Evolutionary conservation across 73 alveolate genomes (phyloP), one percentile per base, ranked within the genome.

Genomic region (Loxodes magnus): DNA sequence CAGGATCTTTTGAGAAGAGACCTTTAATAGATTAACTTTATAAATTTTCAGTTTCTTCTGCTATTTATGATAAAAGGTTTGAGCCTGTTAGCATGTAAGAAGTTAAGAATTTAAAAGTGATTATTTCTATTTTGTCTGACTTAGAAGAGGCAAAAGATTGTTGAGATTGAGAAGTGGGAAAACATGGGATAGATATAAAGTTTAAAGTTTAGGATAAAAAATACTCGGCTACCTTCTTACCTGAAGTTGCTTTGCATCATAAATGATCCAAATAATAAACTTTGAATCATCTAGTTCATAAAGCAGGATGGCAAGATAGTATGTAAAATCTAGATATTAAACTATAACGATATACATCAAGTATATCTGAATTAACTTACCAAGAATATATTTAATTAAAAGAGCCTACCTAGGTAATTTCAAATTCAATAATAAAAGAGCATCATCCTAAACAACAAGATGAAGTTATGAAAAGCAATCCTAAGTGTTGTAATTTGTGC

Each of bases 161-260:
- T 31, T 36, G 78, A 21, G 90, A 70, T 35, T 87, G 97, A 96
- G 88, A 41, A 27, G 86, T 91, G 12, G 97, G 98, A 2, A 75
- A 62, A 48, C 97, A 91, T 64, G 97, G 97, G 25, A 84, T 87
- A 21, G 93, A 84, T 34, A 91, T 90, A n/a, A 79, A 73, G 12
- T 82, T 88, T 57, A 38, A 48, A n/a, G 88, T 35, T 4, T 48
- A 65, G 7, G 93, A 93, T n/a, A 35, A 66, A 9, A 34, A 37
- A n/a, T 79, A 74, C 46, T 36, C 77, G 5, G 93, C 92, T 1
- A 91, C 97, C 25, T 91, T 74, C 60, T 69, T 91, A 24, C 98
- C 97, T 10, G 97, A 91, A 57, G 97, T 87, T 19, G 97, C 98
- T 0, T 77, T 64, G 3, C 95, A 91, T 20, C 72, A 87, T 61